Evolutionary conservation across 225 moss, liverwort and hornwort species (phyloP), one percentile per base, ranked within the genome.

Genomic region (Thuidium tamariscinum): DNA sequence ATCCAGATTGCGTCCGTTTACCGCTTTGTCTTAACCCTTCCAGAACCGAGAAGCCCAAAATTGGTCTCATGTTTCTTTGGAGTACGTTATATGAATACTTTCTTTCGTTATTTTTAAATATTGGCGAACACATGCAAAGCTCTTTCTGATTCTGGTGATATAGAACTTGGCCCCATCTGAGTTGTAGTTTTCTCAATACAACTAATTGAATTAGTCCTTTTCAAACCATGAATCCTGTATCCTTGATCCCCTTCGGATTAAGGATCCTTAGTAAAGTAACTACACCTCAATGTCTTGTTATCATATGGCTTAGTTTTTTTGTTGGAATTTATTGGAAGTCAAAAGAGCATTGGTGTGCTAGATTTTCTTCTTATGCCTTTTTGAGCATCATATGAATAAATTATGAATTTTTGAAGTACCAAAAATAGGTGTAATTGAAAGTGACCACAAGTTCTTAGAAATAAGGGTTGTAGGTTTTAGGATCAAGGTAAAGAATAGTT

Each of bases 371-470:
- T 49, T 51, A 8, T 34, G 10, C 13, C 5, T 49, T 74, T 19
- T 16, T 4, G 6, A 19, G 48, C 9, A 48, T 13, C 7, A 46
- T 19, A 12, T 32, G 73, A 73, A 20, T 30, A 4, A 32, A 48
- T 73, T 20, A 11, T 30, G 19, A 48, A 73, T 46, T 19, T 48
- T 72, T 2, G 48, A 73, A 30, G 46, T 46, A 7, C 11, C 19
- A 19, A 11, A 30, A 49, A 49, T 32, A 49, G 49, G 3, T 48
- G 1, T 10, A 29, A 10, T 0, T 5, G 4, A 32, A 49, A 46
- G 30, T 10, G 18, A 18, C 30, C 0, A 5, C 3, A 29, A 72
- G 3, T 1, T 17, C 0, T 71, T 2, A 16, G 10, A 44, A 44
- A 16, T 71, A 44, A 15, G 17, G 10, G 16, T 0, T 5, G 0